Conservation (phyloP, 495 filamentous ascomycete genomes). For the Hypoxylon trugodes region DNA sequence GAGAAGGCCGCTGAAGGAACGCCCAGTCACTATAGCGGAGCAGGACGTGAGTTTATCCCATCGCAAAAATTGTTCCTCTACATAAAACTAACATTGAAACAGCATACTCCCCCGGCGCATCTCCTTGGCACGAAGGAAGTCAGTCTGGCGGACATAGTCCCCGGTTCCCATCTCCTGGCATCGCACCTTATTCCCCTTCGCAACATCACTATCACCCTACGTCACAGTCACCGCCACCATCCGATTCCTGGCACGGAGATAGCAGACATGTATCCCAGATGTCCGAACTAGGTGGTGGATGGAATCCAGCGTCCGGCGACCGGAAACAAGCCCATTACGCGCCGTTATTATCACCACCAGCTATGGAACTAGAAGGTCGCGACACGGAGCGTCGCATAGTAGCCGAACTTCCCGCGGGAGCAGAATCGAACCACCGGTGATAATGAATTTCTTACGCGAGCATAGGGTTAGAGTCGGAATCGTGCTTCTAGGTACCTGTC, state of each 20-base stretch:
- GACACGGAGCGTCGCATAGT: constrained; percentile 17
- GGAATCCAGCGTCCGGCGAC: constrained; percentile 1
- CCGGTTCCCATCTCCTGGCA: constrained; percentile 9
- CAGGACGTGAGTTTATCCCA: constrained; percentile 9
- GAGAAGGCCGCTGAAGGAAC: constrained; percentile 9
- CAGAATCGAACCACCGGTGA: background rate
- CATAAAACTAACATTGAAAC: constrained; percentile 1
- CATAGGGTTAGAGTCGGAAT: background rate
- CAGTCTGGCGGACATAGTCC: constrained; percentile 10
- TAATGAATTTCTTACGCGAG: background rate
- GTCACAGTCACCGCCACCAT: constrained; percentile 2
- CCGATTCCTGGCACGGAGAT: constrained; percentile 20
- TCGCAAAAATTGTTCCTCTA: background rate
- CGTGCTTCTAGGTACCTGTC: background rate
- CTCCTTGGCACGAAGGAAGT: constrained; percentile 16
- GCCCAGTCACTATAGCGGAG: background rate
- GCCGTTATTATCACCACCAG: constrained; percentile 12
- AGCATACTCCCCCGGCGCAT: constrained; percentile 20
- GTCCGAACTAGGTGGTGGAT: constrained; percentile 29
- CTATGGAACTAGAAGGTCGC: constrained; percentile 26
- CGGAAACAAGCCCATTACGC: constrained; percentile 25
- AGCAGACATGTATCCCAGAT: constrained; percentile 20
- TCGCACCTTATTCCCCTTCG: constrained; percentile 18
- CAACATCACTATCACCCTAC: constrained; percentile 7
- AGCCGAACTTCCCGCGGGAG: constrained; percentile 21